Conservation (phyloP, 192 early-diverging fungal genomes). For the Anaeromyces robustus region DNA sequence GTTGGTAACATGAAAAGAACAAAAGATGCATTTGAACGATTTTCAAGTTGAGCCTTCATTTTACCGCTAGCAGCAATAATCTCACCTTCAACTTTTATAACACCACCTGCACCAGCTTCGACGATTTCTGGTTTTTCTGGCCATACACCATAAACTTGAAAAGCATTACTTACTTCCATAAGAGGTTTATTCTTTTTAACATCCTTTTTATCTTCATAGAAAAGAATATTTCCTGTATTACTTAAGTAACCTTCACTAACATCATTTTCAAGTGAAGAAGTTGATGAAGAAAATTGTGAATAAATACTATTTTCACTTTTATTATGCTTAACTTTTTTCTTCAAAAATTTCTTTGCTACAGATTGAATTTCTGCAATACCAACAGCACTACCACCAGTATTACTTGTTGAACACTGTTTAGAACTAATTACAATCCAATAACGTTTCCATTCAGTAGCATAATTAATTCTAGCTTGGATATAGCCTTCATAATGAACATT, state of each 20-base stretch:
- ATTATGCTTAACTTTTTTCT: background rate
- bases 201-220: slow-evolving; percentile 16
- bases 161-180: background rate
- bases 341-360: background rate
- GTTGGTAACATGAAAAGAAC: background rate
- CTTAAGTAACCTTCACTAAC: slow-evolving; percentile 3
- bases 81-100: background rate
- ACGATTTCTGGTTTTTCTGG: background rate
- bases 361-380: background rate
- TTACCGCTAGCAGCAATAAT: background rate
- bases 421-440: slow-evolving; percentile 17
- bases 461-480: slow-evolving; percentile 12
- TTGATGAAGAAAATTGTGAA: slow-evolving; percentile 9
- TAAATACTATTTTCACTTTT: background rate
- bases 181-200: slow-evolving; percentile 15
- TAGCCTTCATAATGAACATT: slow-evolving; percentile 18
- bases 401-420: background rate
- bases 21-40: background rate
- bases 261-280: slow-evolving; percentile 10
- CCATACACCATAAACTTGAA: background rate
- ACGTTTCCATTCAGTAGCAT: slow-evolving; percentile 12
- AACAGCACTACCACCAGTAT: too few relatives aligned
- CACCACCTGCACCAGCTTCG: background rate
- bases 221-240: slow-evolving; percentile 9
- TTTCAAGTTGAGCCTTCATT: background rate